Conservation (phyloP, 164 flowering plant genomes). For the Litsea cubeba region DNA sequence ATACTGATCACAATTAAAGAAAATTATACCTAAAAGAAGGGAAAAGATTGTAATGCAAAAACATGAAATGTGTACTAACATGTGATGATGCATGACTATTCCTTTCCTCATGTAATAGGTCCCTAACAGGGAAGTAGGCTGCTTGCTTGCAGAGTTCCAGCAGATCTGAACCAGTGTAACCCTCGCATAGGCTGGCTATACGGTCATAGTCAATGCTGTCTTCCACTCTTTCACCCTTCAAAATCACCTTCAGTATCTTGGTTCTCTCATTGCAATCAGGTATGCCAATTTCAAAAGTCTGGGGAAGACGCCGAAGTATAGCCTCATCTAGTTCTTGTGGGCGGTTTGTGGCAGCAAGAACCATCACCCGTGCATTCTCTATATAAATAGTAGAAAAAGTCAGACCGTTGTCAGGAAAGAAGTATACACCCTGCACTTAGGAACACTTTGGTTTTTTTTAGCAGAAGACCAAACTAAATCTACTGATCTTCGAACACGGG, state of each 20-base stretch:
- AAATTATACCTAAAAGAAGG: no score
- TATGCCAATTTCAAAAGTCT: conserved; percentile 88
- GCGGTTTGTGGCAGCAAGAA: conserved; percentile 97
- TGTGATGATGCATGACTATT: conserved; percentile 39
- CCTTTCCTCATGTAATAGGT: conserved; percentile 66
- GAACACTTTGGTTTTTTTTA: background rate
- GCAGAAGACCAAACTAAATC: no score
- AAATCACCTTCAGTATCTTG: conserved; percentile 67
- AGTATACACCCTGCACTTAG: background rate
- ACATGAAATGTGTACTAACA: conserved; percentile 37
- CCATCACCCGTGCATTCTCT: conserved; percentile 97
- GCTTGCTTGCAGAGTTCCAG: conserved; percentile 95
- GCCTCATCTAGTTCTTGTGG: conserved; percentile 99
- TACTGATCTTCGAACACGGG: no score
- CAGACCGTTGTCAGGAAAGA: background rate
- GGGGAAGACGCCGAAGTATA: conserved; percentile 90
- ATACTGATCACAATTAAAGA: background rate
- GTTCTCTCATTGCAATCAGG: conserved; percentile 75
- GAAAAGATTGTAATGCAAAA: background rate
- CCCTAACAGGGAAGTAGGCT: conserved; percentile 89
- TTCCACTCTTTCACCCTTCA: conserved; percentile 81
- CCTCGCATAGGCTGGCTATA: conserved; percentile 72
- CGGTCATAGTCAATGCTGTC: conserved; percentile 53
- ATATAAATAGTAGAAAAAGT: conserved; percentile 11
- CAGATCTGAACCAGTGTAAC: conserved; percentile 93